Evolutionary conservation across 2,329 filamentous ascomycete species (phyloP).

Genomic region (Arthrobotrys pseudoclavata): DNA sequence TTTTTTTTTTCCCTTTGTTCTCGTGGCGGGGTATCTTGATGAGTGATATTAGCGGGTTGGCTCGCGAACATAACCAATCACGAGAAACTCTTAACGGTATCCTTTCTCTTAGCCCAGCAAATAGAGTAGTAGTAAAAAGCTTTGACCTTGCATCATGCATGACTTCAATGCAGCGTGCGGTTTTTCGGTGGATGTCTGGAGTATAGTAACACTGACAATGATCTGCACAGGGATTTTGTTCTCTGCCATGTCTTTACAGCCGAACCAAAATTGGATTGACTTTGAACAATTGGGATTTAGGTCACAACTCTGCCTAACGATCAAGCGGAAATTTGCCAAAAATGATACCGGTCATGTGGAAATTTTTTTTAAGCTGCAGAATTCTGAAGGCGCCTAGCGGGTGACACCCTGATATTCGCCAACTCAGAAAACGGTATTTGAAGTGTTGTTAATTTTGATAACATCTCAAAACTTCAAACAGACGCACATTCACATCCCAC

Average conservation of each 20-base stretch:
- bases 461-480: slow-evolving; percentile 15
- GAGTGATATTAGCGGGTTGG: slow-evolving; percentile 27
- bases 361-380: slow-evolving; percentile 13
- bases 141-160: slow-evolving; percentile 60
- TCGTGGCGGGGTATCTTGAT: slow-evolving; percentile 47
- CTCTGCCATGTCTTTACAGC: slow-evolving; percentile 30
- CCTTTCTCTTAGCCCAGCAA: slow-evolving; percentile 33
- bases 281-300: slow-evolving; percentile 23
- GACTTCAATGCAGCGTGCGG: slow-evolving; percentile 49
- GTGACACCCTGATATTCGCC: slow-evolving; percentile 9
- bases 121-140: slow-evolving; percentile 48
- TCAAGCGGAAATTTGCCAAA: slow-evolving; percentile 22
- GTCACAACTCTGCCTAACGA: slow-evolving; percentile 18
- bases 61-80: slow-evolving; percentile 43
- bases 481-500: slow-evolving; percentile 6
- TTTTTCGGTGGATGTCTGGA: slow-evolving; percentile 53
- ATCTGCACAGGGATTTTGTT: slow-evolving; percentile 56
- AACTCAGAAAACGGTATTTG: slow-evolving; percentile 16
- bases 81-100: slow-evolving; percentile 26
- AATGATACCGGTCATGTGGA: slow-evolving; percentile 40
- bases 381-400: background rate
- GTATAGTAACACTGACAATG: slow-evolving; percentile 42
- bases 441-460: slow-evolving; percentile 1
- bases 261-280: slow-evolving; percentile 14
- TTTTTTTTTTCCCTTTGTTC: slow-evolving; percentile 11